phyloP scores from a whole-genome alignment of 2,329 filamentous ascomycete genomes.

The Rhynchosporium secalis region DNA sequence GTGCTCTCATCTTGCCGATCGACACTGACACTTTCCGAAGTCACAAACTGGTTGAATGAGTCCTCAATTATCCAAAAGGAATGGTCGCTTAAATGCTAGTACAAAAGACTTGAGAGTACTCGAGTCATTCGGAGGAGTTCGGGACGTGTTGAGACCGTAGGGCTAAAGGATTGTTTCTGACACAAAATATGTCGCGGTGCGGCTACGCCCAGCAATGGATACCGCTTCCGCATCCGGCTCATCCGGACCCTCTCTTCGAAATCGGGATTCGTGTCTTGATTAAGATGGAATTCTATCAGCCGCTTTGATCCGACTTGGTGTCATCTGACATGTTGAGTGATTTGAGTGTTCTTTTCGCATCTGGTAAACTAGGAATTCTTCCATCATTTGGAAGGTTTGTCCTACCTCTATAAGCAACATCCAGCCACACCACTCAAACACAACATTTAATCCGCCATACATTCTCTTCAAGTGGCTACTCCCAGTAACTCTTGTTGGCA shows the following conservation, averaged over 20 bases:
- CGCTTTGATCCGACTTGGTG: constrained; percentile 6
- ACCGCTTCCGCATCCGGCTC: not conserved
- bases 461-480: not conserved
- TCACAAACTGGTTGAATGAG: too few relatives aligned
- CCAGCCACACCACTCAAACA: not conserved
- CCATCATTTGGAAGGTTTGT: not conserved
- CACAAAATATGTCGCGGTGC: too few relatives aligned
- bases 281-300: not conserved
- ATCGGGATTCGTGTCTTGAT: constrained; percentile 1
- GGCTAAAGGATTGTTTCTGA: too few relatives aligned
- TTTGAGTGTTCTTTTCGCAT: not conserved
- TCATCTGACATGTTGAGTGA: constrained; percentile 3
- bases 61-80: too few relatives aligned
- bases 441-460: not conserved
- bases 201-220: too few relatives aligned
- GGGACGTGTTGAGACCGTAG: too few relatives aligned
- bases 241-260: constrained; percentile 2
- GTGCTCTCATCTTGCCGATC: too few relatives aligned
- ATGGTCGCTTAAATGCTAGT: too few relatives aligned
- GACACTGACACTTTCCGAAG: too few relatives aligned
- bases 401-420: not conserved
- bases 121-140: too few relatives aligned
- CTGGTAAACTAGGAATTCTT: not conserved
- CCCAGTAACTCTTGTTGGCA: too few relatives aligned
- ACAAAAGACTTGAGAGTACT: too few relatives aligned